phyloP scores from a whole-genome alignment of 805 yeast genomes.

The Teunomyces barrocoloradensis region DNA sequence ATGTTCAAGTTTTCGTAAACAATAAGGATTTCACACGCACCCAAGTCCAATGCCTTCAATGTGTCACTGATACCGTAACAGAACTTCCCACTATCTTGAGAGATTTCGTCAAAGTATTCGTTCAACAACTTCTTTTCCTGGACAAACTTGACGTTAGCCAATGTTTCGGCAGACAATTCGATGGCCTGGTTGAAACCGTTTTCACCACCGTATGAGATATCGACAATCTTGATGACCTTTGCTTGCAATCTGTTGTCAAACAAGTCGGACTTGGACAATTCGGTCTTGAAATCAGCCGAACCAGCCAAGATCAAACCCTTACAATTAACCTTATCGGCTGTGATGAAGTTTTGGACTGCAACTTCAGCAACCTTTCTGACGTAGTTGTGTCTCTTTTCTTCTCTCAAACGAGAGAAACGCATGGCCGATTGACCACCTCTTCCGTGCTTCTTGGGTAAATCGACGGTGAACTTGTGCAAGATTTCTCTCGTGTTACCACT shows the following conservation, averaged over 20 bases:
- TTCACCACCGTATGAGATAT: conserved; percentile 98
- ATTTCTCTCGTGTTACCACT: conserved; percentile 97
- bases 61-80: conserved; percentile 98
- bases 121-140: conserved; percentile 96
- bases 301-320: conserved; percentile 96
- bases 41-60: conserved; percentile 90
- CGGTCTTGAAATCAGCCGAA: conserved; percentile 98
- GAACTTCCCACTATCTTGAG: conserved; percentile 95
- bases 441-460: conserved; percentile 98
- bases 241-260: conserved; percentile 87
- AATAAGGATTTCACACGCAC: conserved; percentile 91
- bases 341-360: conserved; percentile 94
- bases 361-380: conserved; percentile 97
- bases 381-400: conserved; percentile 98
- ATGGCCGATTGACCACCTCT: conserved; percentile 99
- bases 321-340: conserved; percentile 91
- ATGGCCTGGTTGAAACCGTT: conserved; percentile 99
- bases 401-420: conserved; percentile 98
- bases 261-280: conserved; percentile 86
- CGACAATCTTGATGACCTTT: conserved; percentile 88
- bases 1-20: conserved; percentile 90
- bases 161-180: conserved; percentile 94
- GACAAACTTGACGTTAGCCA: conserved; percentile 94
- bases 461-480: conserved; percentile 91
- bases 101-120: conserved; percentile 92